phyloP scores from a whole-genome alignment of 2,329 filamentous ascomycete genomes.

The Arachnopeziza araneosa region DNA sequence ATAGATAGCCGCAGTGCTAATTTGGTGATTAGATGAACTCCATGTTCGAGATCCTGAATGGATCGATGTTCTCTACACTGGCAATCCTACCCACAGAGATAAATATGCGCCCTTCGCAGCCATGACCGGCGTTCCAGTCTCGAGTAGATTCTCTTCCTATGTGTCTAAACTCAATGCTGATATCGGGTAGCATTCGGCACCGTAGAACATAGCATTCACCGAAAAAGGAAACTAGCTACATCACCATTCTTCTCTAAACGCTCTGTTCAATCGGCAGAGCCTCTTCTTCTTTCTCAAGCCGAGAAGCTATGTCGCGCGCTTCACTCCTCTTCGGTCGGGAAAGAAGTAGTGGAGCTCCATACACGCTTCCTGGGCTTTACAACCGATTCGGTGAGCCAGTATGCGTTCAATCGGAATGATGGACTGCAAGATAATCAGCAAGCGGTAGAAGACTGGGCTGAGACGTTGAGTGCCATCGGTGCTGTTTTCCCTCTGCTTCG shows the following conservation, averaged over 20 bases:
- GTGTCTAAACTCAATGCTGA: not conserved
- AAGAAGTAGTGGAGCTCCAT: conserved; percentile 9
- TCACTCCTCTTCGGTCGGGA: not conserved
- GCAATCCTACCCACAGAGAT: conserved; percentile 7
- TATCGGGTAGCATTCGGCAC: conserved; percentile 12
- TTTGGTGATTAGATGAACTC: conserved; percentile 14
- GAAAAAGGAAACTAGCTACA: conserved; percentile 12
- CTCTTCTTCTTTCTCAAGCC: conserved; percentile 10
- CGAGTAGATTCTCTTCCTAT: not conserved
- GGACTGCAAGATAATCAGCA: conserved; percentile 6
- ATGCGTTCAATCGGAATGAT: conserved; percentile 2
- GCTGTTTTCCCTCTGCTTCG: conserved; percentile 5
- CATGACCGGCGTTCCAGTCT: conserved; percentile 1
- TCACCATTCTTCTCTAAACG: conserved; percentile 18
- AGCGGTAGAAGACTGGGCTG: conserved; percentile 7
- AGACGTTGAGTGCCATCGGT: conserved; percentile 8
- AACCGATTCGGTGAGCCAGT: conserved; percentile 9
- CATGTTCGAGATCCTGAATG: conserved; percentile 25
- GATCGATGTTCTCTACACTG: conserved; percentile 17
- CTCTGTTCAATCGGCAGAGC: conserved; percentile 9
- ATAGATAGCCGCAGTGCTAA: too few species aligned
- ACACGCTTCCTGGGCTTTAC: conserved; percentile 6
- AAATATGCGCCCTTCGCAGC: conserved; percentile 6
- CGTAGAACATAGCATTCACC: conserved; percentile 14
- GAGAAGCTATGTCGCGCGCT: conserved; percentile 7